phyloP scores from a whole-genome alignment of 176 grass and related monocot genomes.

The Urochloa ruziziensis region DNA sequence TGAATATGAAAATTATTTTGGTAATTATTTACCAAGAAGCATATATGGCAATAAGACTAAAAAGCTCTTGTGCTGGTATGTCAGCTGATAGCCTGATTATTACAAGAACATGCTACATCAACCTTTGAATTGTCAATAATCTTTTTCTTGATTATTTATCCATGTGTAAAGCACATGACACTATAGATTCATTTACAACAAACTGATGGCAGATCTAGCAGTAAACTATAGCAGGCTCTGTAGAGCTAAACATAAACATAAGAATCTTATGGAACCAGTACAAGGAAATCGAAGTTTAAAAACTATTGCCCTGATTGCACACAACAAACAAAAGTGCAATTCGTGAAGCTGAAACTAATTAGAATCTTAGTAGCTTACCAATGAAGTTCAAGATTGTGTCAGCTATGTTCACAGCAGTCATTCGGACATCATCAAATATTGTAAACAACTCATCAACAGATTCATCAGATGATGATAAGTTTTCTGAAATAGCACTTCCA shows the following conservation, averaged over 20 bases:
- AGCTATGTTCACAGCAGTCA: conserved; percentile 52
- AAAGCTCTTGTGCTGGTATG: no score
- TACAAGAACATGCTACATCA: background rate
- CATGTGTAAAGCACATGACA: background rate
- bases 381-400: conserved; percentile 69
- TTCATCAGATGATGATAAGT: conserved; percentile 31
- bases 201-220: background rate
- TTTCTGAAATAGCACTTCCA: conserved; percentile 37
- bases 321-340: background rate
- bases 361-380: conserved; percentile 53
- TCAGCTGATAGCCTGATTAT: background rate
- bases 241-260: conserved; percentile 2
- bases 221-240: background rate
- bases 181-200: background rate
- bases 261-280: conserved; percentile 1
- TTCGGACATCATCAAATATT: conserved; percentile 85
- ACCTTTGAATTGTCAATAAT: background rate
- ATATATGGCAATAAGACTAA: background rate
- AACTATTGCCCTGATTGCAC: background rate
- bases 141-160: background rate
- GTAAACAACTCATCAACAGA: conserved; percentile 81
- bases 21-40: background rate
- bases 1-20: background rate
- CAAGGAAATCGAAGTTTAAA: background rate
- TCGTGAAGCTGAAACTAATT: background rate